Base-by-base conservation (phyloP, 768 basidiomycete species). In the Coprinellus micaceus region DNA sequence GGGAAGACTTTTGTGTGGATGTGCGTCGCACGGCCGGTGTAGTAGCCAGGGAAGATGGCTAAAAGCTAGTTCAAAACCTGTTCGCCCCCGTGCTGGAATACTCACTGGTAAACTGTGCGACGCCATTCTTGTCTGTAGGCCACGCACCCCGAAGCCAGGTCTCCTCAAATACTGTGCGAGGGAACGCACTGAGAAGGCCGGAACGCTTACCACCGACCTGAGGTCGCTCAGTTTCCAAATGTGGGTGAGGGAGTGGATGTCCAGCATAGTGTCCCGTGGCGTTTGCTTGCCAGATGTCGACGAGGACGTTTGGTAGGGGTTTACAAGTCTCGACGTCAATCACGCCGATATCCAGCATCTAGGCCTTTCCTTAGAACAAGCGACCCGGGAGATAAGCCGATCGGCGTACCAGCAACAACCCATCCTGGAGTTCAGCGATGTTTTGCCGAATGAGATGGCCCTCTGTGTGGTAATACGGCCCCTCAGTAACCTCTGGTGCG, bases 211-310 rank as follows among this genome's bases (percentile, higher is more conserved):
- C 81, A 52, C 74, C 77, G 4, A 75, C 71, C 52, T 76, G 77
- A 2, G 81, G 81, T 40, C 76, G 62, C 63, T 79, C 77, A 56
- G 76, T 60, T 11, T 63, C 59, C 33, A 80, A 69, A 29, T 79
- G 71, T 1, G 77, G 75, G 12, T 66, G 66, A n/a, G 81, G 81
- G 0, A 64, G 60, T 0, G 81, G 81, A 53, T 82, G 81, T 1
- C 79, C 80, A n/a, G 80, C 76, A 56, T 83, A 83, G 52, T 70
- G 70, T 0, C 81, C 81, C 0, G 81, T 83, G 5, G 81, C 77
- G 58, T 83, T 83, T 3, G 81, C 79, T 59, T 80, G 79, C 81
- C 81, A 83, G 41, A 83, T 78, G 57, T 83, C 81, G 2, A 83
- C 80, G n/a, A 83, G 71, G 30, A 80, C 78, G 52, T 83, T 79